Evolutionary conservation across 2,329 filamentous ascomycete species (phyloP).

Genomic region (Talaromyces sp.): DNA sequence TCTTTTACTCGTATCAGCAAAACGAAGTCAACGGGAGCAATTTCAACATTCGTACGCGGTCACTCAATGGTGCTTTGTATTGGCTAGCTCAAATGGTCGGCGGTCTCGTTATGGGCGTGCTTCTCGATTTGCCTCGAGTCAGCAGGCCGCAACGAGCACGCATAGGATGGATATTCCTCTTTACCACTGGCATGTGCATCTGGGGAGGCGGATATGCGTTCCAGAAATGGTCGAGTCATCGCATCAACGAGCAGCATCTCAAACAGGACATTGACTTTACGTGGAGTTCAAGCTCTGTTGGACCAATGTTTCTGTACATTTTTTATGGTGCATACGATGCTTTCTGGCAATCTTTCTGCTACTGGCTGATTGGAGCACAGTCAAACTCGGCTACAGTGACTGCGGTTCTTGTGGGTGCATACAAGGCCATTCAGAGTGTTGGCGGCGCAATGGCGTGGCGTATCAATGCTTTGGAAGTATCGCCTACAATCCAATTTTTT

Average conservation of each 20-base stretch:
- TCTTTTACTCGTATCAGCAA: slow-evolving; percentile 56
- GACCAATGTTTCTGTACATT: slow-evolving; percentile 68
- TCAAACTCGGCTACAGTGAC: slow-evolving; percentile 44
- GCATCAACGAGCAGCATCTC: slow-evolving; percentile 38
- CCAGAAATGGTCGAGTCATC: slow-evolving; percentile 55
- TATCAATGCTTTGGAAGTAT: slow-evolving; percentile 14
- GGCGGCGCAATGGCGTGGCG: slow-evolving; percentile 50
- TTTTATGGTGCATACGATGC: slow-evolving; percentile 70
- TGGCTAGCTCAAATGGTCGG: slow-evolving; percentile 55
- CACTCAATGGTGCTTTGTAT: slow-evolving; percentile 53
- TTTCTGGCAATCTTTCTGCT: slow-evolving; percentile 65
- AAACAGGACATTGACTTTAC: slow-evolving; percentile 52
- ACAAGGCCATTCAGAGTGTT: slow-evolving; percentile 48
- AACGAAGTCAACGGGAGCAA: slow-evolving; percentile 53
- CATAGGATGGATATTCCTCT: slow-evolving; percentile 49
- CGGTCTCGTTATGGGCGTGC: slow-evolving; percentile 41
- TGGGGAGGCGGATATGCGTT: slow-evolving; percentile 67
- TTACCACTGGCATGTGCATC: slow-evolving; percentile 52
- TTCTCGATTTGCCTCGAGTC: slow-evolving; percentile 44
- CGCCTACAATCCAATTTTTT: slow-evolving; percentile 11
- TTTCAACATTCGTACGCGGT: slow-evolving; percentile 54
- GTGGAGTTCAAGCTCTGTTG: slow-evolving; percentile 52
- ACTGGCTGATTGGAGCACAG: slow-evolving; percentile 56
- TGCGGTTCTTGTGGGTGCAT: slow-evolving; percentile 49
- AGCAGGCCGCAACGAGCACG: slow-evolving; percentile 50